Base-by-base conservation (phyloP, 1,284 basidiomycete genomes). In the Ganoderma boninense region DNA sequence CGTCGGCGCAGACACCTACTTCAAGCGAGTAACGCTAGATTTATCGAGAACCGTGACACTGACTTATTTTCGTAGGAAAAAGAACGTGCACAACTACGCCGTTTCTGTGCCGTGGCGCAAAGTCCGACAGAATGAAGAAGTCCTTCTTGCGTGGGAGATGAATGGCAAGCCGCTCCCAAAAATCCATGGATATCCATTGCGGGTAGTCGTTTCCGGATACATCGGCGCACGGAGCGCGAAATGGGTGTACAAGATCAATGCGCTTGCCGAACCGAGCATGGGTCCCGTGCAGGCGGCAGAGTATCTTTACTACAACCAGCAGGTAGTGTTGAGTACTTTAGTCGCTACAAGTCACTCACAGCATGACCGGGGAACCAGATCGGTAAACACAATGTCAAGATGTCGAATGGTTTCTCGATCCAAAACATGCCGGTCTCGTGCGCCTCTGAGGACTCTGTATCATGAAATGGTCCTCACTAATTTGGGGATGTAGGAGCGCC, bases 91-190 rank as follows among this genome's bases (percentile, higher is more conserved):
- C 79, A 87, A 88, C 76, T 88, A 89, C 70, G 87, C 87, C 8
- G 87, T 88, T 20, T 88, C 87, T 10, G 86, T 86, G 1, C 87
- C 87, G 0, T 86, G 79, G 75, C 84, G 87, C 71, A 89, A 89
- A 73, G 86, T 87, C 32, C 81, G 83, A 16, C 77, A 78, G 63
- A 83, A 80, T 74, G 86, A 89, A 68, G 87, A 89, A 71, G 87
- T 89, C 2, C 75, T 90, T 13, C 83, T 90, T 54, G 87, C 87
- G 0, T 88, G 86, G 84, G 86, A 88, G 79, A 89, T 89, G 87
- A 90, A 90, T 73, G 87, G 85, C 5, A 78, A 84, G 71, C 84
- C 85, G 0, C 81, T 90, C 23, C 85, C 87, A 10, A 85, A 86
- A 75, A 85, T 85, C 13, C 89, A 90, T 67, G 88, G 89, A n/a